Evolutionary conservation across 2,329 filamentous ascomycete species (phyloP).

Genomic region (Stachybotrys echinatus): DNA sequence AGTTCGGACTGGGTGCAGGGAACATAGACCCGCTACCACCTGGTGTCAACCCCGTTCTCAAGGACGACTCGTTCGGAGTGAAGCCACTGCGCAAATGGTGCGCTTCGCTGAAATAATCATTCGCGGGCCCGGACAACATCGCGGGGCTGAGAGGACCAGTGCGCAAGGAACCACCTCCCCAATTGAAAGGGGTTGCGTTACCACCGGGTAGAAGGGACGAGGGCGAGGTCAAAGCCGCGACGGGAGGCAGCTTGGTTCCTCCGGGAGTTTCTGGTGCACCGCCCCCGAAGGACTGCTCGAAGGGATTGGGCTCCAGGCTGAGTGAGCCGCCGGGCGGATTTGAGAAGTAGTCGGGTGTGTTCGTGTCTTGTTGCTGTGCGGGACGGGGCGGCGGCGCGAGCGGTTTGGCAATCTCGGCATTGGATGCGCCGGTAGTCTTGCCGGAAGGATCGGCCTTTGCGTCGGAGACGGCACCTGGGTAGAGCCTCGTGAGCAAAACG

Average conservation of each 20-base stretch:
- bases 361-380: slow-evolving; percentile 33
- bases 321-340: slow-evolving; percentile 50
- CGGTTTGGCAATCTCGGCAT: slow-evolving; percentile 57
- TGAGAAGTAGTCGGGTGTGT: slow-evolving; percentile 67
- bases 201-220: slow-evolving; percentile 72
- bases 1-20: slow-evolving; percentile 82
- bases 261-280: slow-evolving; percentile 73
- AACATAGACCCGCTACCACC: slow-evolving; percentile 98
- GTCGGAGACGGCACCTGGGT: slow-evolving; percentile 36
- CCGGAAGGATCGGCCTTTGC: slow-evolving; percentile 39
- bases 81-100: slow-evolving; percentile 77
- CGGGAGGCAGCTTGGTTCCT: slow-evolving; percentile 76
- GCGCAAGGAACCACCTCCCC: slow-evolving; percentile 77
- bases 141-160: slow-evolving; percentile 93
- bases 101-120: slow-evolving; percentile 84
- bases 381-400: slow-evolving; percentile 68
- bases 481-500: slow-evolving; percentile 1
- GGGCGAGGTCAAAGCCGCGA: slow-evolving; percentile 86
- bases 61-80: slow-evolving; percentile 92
- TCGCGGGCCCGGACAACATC: slow-evolving; percentile 84
- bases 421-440: slow-evolving; percentile 45
- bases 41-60: slow-evolving; percentile 86
- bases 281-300: slow-evolving; percentile 85
- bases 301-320: slow-evolving; percentile 87
- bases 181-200: slow-evolving; percentile 70